Evolutionary conservation across 202 grass and related monocot species (phyloP), one percentile per base, ranked within the genome.

Genomic region (Bolboschoenoplectus hybrid): DNA sequence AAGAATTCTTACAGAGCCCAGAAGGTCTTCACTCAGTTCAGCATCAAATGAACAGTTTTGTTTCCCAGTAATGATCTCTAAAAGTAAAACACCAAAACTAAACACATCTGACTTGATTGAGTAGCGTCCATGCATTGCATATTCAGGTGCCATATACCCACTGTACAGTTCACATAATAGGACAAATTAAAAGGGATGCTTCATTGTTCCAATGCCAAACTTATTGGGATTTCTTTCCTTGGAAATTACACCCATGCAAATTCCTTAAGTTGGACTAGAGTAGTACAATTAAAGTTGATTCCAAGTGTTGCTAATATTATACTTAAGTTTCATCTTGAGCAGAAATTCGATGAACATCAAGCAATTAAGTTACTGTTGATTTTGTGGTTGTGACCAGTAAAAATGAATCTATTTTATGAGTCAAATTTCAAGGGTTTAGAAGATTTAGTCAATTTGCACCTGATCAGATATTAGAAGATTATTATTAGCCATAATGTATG

Each of bases 81-180:
- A 80, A 51, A 94, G 77, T 82, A 97, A 19, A 55, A 97, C 89
- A 0, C 92, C 95, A 19, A 90, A 94, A 85, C 95, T 97, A 81
- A 89, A 97, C 0, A 97, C 89, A 2, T 97, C 92, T 0, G 92
- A 92, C 74, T 90, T 94, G 35, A 82, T 81, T 4, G 92, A 97
- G 88, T 94, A 97, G 65, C 90, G 75, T 2, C 94, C 94, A 85
- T 90, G 88, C 1, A 90, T 89, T 86, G 91, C 91, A 43, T 96
- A 96, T 69, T 96, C 93, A 1, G 93, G 91, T 34, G 89, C 91
- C 4, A 95, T 95, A 85, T 97, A 97, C 10, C 94, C 94, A 60
- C 94, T 97, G 81, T n/a, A 74, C 73, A 73, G 67, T 53, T 4
- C 81, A 84, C 19, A 87, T 61, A 19, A 62, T 38, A 46, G 66